Conservation (phyloP, 768 basidiomycete genomes). For the Pulveroboletus sp. region DNA sequence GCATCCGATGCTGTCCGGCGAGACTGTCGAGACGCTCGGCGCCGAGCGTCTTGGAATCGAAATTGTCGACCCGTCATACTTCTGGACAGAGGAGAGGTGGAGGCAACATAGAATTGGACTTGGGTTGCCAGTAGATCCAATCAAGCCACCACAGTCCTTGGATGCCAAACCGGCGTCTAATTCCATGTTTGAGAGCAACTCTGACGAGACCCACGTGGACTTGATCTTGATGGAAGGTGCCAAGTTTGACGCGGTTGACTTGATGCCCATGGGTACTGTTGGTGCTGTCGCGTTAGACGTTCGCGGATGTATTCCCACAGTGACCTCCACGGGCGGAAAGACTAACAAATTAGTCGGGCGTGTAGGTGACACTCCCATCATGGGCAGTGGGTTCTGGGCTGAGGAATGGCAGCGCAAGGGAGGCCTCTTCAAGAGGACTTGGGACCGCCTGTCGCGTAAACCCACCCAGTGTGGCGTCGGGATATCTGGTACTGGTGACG, state of each 20-base stretch:
- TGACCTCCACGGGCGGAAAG: conserved; percentile 78
- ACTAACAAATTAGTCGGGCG: conserved; percentile 84
- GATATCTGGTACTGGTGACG: conserved; percentile 82
- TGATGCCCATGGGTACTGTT: conserved; percentile 72
- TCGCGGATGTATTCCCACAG: conserved; percentile 64
- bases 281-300: conserved; percentile 80
- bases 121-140: conserved; percentile 66
- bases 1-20: conserved; percentile 69
- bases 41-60: conserved; percentile 45
- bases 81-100: conserved; percentile 74
- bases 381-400: conserved; percentile 82
- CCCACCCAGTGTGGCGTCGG: conserved; percentile 49
- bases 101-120: conserved; percentile 69
- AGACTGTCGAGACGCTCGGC: conserved; percentile 59
- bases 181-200: conserved; percentile 10
- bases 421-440: conserved; percentile 33
- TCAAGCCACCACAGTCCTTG: conserved; percentile 32
- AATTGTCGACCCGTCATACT: conserved; percentile 72
- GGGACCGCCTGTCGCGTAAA: conserved; percentile 38
- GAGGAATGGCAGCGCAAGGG: conserved; percentile 60
- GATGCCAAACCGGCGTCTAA: conserved; percentile 14
- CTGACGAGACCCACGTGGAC: conserved; percentile 18
- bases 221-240: conserved; percentile 11
- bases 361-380: conserved; percentile 77
- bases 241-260: conserved; percentile 40